Conservation (phyloP, 2,329 filamentous ascomycete genomes). For the Trichoderma atroviride region DNA sequence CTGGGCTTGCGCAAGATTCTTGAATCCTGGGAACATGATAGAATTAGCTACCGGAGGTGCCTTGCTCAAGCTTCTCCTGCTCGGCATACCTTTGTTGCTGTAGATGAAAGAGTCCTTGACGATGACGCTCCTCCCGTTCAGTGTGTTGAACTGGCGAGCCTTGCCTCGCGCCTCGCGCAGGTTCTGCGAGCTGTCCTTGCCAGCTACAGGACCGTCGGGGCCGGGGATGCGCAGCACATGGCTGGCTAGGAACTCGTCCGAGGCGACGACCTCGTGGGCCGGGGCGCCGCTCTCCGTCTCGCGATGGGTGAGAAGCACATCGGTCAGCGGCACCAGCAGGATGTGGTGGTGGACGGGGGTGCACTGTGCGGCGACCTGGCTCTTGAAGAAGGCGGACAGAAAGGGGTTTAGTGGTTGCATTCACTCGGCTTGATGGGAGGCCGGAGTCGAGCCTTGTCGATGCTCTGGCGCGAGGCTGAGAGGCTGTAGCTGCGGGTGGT, state of each 20-base stretch:
- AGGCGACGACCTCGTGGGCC: slow-evolving; percentile 79
- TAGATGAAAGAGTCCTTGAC: slow-evolving; percentile 92
- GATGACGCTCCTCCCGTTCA: slow-evolving; percentile 93
- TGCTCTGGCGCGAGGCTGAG: slow-evolving; percentile 31
- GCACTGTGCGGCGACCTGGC: slow-evolving; percentile 88
- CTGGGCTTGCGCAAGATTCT: slow-evolving; percentile 85
- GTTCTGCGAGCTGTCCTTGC: slow-evolving; percentile 61
- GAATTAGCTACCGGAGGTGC: slow-evolving; percentile 31
- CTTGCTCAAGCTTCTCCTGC: neutral
- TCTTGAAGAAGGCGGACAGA: slow-evolving; percentile 97
- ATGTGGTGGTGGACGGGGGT: slow-evolving; percentile 89
- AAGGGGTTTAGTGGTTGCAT: slow-evolving; percentile 99
- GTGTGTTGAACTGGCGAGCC: slow-evolving; percentile 88
- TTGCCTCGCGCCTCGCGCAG: slow-evolving; percentile 87
- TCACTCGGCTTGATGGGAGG: slow-evolving; percentile 43
- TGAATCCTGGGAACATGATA: slow-evolving; percentile 68
- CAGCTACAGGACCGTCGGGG: slow-evolving; percentile 51
- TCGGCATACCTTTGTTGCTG: slow-evolving; percentile 81
- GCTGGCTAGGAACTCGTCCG: slow-evolving; percentile 94
- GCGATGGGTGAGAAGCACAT: slow-evolving; percentile 83
- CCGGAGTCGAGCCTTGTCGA: slow-evolving; percentile 35
- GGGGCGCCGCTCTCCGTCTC: slow-evolving; percentile 81
- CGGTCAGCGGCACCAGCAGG: slow-evolving; percentile 89
- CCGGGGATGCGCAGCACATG: slow-evolving; percentile 88
- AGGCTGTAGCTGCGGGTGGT: neutral